Percentiles rank a stretch among this genome's conserved stretches.
Evolutionary conservation across 2,329 filamentous ascomycete genomes (phyloP).

Genomic region (Epichloe uncinata): DNA sequence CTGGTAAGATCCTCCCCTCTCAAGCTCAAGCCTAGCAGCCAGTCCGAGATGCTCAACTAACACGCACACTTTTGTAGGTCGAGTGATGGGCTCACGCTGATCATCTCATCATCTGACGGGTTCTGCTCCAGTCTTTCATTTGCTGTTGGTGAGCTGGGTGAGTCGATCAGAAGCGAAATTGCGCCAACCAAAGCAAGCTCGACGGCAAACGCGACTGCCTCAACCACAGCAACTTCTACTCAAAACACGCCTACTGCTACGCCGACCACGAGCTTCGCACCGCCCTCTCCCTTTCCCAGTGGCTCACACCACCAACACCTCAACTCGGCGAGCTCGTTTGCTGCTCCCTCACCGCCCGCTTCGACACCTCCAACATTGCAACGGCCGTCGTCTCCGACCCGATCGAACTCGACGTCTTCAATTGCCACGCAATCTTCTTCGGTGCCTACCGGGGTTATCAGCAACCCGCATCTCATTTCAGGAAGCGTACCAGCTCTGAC

Average conservation of each 20-base stretch:
- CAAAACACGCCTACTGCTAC: constrained; percentile 61
- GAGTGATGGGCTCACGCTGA: constrained; percentile 42
- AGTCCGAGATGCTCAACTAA: constrained; percentile 13
- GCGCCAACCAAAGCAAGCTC: constrained; percentile 33
- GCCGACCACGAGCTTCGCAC: constrained; percentile 49
- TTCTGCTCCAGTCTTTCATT: constrained; percentile 93
- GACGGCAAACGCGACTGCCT: constrained; percentile 22
- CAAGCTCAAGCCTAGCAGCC: background rate
- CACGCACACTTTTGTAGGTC: constrained; percentile 24
- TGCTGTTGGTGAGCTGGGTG: constrained; percentile 67
- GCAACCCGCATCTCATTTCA: constrained; percentile 66
- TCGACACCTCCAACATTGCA: constrained; percentile 45
- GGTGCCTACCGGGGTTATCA: constrained; percentile 42
- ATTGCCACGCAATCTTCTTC: constrained; percentile 51
- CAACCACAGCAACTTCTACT: constrained; percentile 30
- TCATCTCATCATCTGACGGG: constrained; percentile 96
- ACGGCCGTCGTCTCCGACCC: constrained; percentile 63
- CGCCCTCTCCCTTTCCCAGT: constrained; percentile 43
- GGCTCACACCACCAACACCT: constrained; percentile 40
- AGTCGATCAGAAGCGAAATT: constrained; percentile 60
- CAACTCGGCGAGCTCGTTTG: constrained; percentile 43
- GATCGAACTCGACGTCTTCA: constrained; percentile 78
- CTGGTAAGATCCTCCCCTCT: constrained; percentile 46
- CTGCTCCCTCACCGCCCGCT: constrained; percentile 41
- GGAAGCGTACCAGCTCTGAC: constrained; percentile 66